phyloP scores from a whole-genome alignment of 2,329 filamentous ascomycete species.

The Mariannaea elegans region DNA sequence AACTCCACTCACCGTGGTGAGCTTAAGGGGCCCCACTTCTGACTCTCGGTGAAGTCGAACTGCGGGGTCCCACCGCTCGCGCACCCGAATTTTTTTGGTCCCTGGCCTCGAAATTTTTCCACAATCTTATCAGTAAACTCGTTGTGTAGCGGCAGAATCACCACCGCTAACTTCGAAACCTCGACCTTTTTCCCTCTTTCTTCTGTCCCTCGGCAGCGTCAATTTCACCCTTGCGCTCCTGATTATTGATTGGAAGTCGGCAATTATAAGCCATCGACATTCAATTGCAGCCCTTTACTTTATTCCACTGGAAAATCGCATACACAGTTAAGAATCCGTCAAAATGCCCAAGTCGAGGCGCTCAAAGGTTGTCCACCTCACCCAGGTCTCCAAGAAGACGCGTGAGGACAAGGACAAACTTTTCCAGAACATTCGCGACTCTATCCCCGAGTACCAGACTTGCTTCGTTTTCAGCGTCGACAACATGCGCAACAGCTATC shows the following conservation, averaged over 20 bases:
- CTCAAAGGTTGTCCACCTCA: constrained; percentile 86
- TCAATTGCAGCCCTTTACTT: too few relatives aligned
- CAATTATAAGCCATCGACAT: not conserved
- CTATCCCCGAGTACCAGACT: constrained; percentile 85
- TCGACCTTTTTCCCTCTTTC: not conserved
- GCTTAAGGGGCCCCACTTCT: constrained; percentile 11
- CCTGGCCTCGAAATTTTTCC: constrained; percentile 43
- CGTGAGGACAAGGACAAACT: constrained; percentile 91
- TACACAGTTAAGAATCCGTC: constrained; percentile 30
- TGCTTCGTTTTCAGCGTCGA: constrained; percentile 94
- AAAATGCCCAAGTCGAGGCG: constrained; percentile 97
- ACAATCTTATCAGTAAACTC: constrained; percentile 44
- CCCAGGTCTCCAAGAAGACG: constrained; percentile 90
- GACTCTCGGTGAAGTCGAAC: constrained; percentile 32
- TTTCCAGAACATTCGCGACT: constrained; percentile 87
- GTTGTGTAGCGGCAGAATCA: constrained; percentile 16
- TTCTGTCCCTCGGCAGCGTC: not conserved
- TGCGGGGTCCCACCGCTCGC: constrained; percentile 43
- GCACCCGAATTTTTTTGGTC: constrained; percentile 38
- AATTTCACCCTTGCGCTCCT: not conserved
- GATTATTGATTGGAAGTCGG: too few relatives aligned
- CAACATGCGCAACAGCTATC: constrained; percentile 97
- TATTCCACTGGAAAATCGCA: not conserved
- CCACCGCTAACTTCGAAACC: not conserved
- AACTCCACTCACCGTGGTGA: constrained; percentile 24